Evolutionary conservation across 768 basidiomycete species (phyloP).

Genomic region (Rhodotorula paludigena): DNA sequence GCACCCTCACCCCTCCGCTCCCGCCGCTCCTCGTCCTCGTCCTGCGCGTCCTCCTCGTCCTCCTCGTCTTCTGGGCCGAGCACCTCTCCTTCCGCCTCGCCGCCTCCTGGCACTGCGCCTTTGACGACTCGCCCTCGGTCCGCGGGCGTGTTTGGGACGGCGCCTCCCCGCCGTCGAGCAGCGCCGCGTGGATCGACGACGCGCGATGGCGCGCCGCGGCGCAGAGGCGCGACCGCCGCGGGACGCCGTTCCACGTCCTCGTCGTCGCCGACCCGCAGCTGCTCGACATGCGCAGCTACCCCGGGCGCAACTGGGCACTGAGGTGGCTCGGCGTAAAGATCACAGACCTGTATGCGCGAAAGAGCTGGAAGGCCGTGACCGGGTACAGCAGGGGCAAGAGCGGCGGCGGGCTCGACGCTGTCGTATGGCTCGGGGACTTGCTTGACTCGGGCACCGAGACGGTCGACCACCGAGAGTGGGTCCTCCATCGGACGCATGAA

Average conservation of each 20-base stretch:
- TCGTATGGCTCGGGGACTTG: slow-evolving; percentile 87
- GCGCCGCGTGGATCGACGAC: neutral
- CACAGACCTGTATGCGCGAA: slow-evolving; percentile 76
- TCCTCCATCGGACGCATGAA: slow-evolving; percentile 35
- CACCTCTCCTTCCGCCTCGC: slow-evolving; percentile 55
- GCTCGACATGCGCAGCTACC: slow-evolving; percentile 69
- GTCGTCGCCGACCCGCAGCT: slow-evolving; percentile 85
- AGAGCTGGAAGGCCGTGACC: slow-evolving; percentile 60
- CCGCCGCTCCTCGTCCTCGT: neutral
- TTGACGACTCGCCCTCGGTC: slow-evolving; percentile 31
- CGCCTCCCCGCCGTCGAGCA: too few species aligned
- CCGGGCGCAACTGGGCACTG: slow-evolving; percentile 56
- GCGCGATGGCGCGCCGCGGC: neutral
- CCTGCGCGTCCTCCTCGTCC: slow-evolving; percentile 55
- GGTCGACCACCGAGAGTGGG: slow-evolving; percentile 67
- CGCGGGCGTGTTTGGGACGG: slow-evolving; percentile 23
- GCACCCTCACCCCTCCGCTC: slow-evolving; percentile 11
- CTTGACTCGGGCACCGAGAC: slow-evolving; percentile 72
- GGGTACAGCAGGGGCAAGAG: slow-evolving; percentile 50
- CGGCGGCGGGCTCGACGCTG: slow-evolving; percentile 60
- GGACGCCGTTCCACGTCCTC: slow-evolving; percentile 59
- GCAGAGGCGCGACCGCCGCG: neutral
- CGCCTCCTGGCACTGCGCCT: slow-evolving; percentile 27
- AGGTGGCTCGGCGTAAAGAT: slow-evolving; percentile 61
- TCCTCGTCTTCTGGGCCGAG: slow-evolving; percentile 67